A percentile compares a stretch with the other conserved stretches of the same genome.
Conservation (phyloP, 306 rosid genomes). For the Acacia confusa region DNA sequence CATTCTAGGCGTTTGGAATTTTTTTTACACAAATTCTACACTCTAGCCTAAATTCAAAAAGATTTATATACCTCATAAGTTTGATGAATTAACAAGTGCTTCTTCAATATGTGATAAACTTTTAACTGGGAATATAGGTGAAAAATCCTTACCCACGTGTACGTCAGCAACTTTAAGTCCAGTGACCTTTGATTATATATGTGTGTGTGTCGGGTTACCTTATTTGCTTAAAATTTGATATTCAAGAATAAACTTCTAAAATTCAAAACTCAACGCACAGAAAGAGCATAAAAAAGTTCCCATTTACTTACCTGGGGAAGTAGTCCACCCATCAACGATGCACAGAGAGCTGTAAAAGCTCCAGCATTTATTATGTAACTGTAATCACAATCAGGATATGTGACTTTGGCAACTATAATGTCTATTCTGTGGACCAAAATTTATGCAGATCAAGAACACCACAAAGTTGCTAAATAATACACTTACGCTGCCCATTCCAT, state of each 20-base stretch:
- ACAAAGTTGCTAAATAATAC: slow-evolving; percentile 10
- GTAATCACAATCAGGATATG: slow-evolving; percentile 42
- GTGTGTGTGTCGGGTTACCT: background rate
- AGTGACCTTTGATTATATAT: background rate
- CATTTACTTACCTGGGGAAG: slow-evolving; percentile 81
- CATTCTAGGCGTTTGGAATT: background rate
- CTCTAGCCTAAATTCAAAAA: slow-evolving; percentile 3
- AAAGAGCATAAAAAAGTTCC: background rate
- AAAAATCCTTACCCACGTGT: too few relatives aligned
- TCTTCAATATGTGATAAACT: background rate
- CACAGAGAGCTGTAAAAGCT: slow-evolving; percentile 82
- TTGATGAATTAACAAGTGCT: background rate
- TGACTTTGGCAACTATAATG: background rate
- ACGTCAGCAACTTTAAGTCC: too few relatives aligned
- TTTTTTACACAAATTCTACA: background rate
- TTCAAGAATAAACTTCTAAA: background rate
- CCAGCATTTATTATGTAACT: slow-evolving; percentile 84
- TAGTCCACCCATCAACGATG: slow-evolving; percentile 84
- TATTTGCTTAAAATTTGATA: background rate
- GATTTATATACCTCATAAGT: background rate
- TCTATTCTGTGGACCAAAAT: background rate
- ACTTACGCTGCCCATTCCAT: slow-evolving; percentile 96
- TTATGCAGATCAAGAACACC: background rate
- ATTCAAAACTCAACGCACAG: background rate
- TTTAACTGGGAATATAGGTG: background rate